Percentiles rank a stretch among this genome's conserved stretches.
These are phyloP conservation scores for Grigorovia humatica DNA, from an alignment of 805 yeast genomes.

Conservation along the genomic window DNA sequence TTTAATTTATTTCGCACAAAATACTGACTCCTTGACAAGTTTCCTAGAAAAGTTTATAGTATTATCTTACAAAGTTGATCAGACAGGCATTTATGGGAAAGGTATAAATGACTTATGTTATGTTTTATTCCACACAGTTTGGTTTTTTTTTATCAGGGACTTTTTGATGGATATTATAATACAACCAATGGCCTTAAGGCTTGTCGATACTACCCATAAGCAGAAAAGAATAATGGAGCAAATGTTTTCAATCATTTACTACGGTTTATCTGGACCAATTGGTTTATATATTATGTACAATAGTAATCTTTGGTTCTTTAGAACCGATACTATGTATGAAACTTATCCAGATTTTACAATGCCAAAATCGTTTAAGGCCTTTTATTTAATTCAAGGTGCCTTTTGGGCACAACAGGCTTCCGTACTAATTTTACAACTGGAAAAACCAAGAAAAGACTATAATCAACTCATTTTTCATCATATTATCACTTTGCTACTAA, in stretches of 20 bases:
- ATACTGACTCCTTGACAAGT: slow-evolving; percentile 48
- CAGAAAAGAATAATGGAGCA: slow-evolving; percentile 86
- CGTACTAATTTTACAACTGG: slow-evolving; percentile 72
- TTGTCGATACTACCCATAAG: slow-evolving; percentile 39
- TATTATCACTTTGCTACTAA: slow-evolving; percentile 77
- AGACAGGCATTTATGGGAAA: slow-evolving; percentile 66
- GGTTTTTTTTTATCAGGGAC: slow-evolving; percentile 86
- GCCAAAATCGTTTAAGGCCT: slow-evolving; percentile 60
- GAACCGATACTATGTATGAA: slow-evolving; percentile 70
- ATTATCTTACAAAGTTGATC: slow-evolving; percentile 53
- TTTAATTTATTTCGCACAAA: slow-evolving; percentile 42
- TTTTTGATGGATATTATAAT: slow-evolving; percentile 77
- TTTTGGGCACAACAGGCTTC: slow-evolving; percentile 96
- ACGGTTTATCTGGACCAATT: slow-evolving; percentile 68
- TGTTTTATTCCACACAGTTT: slow-evolving; percentile 68
- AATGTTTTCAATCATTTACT: slow-evolving; percentile 73
- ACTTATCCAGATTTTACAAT: slow-evolving; percentile 77
- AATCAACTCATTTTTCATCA: slow-evolving; percentile 89
- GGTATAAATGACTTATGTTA: slow-evolving; percentile 77
- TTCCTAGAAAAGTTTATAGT: slow-evolving; percentile 53
- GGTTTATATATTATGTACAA: slow-evolving; percentile 83
- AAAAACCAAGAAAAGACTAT: slow-evolving; percentile 91
- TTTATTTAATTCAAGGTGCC: slow-evolving; percentile 86
- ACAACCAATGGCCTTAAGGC: slow-evolving; percentile 59
- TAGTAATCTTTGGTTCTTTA: slow-evolving; percentile 82